Percentiles rank a stretch among this genome's conserved stretches.
Conservation (phyloP, 805 yeast species). For the Debaryomyces tyrocola region DNA sequence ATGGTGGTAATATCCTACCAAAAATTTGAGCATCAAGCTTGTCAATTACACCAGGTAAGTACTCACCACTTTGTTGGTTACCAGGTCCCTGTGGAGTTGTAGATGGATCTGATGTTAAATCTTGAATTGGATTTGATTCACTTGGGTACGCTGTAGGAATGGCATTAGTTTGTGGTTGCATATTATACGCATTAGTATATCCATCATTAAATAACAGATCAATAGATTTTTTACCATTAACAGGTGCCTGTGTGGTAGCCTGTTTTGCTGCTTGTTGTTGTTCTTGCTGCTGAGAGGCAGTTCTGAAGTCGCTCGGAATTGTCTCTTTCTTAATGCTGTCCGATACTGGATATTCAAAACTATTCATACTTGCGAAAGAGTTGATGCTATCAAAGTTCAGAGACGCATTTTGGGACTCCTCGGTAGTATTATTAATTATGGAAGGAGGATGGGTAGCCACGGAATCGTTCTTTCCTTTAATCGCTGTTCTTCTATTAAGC, state of each 20-base stretch:
- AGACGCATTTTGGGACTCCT: slow-evolving; percentile 9
- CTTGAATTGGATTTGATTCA: neutral
- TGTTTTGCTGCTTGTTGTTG: neutral
- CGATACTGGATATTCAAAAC: slow-evolving; percentile 8
- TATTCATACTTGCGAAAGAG: slow-evolving; percentile 28
- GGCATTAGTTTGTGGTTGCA: neutral
- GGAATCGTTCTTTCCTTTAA: slow-evolving; percentile 9
- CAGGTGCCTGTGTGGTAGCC: neutral
- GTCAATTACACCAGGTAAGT: slow-evolving; percentile 83
- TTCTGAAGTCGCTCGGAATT: neutral
- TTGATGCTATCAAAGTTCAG: slow-evolving; percentile 5
- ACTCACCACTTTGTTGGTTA: slow-evolving; percentile 25
- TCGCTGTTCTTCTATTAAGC: slow-evolving; percentile 70
- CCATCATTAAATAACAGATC: neutral
- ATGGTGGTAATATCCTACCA: slow-evolving; percentile 82
- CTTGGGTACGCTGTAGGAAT: neutral
- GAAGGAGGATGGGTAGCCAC: neutral
- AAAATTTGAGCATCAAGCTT: slow-evolving; percentile 81
- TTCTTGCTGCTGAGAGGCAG: neutral
- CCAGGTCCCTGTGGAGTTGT: neutral
- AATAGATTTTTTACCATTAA: neutral
- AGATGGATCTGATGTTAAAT: neutral
- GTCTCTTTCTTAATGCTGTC: neutral
- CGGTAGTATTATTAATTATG: neutral
- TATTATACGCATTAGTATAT: neutral